A percentile compares a stretch with the other conserved stretches of the same genome.
Conservation (phyloP, 2,329 filamentous ascomycete species). For the Cordyceps cicadae region DNA sequence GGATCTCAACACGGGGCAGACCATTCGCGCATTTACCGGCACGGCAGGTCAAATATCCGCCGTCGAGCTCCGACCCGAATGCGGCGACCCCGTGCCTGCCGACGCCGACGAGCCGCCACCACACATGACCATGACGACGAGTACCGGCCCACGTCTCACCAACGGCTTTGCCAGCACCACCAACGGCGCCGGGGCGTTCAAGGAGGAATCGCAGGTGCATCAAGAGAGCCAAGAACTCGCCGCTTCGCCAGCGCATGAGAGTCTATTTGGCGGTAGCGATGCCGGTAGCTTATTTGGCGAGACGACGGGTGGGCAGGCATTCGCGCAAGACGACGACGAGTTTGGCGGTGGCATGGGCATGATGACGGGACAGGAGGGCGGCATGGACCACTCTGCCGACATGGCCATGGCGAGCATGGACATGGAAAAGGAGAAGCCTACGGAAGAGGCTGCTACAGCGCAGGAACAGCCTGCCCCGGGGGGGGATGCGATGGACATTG, state of each 20-base stretch:
- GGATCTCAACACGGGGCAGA: constrained; percentile 81
- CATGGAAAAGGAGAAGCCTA: constrained; percentile 17
- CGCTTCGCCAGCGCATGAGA: constrained; percentile 65
- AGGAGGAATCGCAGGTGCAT: constrained; percentile 16
- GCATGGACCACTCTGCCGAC: constrained; percentile 34
- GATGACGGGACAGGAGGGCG: constrained; percentile 32
- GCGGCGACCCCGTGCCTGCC: constrained; percentile 64
- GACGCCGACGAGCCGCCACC: constrained; percentile 52
- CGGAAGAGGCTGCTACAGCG: constrained; percentile 19
- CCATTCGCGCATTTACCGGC: constrained; percentile 67
- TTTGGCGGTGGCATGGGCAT: constrained; percentile 66
- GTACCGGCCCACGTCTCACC: constrained; percentile 54
- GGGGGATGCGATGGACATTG: constrained; percentile 25
- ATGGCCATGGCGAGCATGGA: constrained; percentile 33
- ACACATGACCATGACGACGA: constrained; percentile 63
- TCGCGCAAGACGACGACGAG: constrained; percentile 76
- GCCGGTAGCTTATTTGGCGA: constrained; percentile 86
- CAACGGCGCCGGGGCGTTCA: constrained; percentile 35
- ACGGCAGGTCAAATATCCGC: constrained; percentile 78
- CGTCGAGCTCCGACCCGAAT: constrained; percentile 75
- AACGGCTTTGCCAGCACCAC: constrained; percentile 20
- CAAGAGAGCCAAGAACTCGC: constrained; percentile 27
- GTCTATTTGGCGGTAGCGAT: constrained; percentile 72
- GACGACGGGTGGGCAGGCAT: constrained; percentile 50
- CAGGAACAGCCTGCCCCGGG: constrained; percentile 15